phyloP scores from a whole-genome alignment of 805 yeast species.

The Myxozyma udenii region DNA sequence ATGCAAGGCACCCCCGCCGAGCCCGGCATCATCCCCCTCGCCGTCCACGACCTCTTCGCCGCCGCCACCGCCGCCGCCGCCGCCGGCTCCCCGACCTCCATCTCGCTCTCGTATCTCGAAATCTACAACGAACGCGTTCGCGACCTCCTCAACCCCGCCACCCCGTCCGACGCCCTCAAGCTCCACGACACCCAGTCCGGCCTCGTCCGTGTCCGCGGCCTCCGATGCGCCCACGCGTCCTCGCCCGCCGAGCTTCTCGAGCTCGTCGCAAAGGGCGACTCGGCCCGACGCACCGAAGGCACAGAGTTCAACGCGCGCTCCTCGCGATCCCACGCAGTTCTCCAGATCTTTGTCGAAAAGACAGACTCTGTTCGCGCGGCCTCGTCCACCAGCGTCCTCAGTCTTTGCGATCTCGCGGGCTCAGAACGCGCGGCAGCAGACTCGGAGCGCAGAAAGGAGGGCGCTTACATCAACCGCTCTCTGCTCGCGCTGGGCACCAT shows the following conservation, averaged over 20 bases:
- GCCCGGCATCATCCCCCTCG: constrained; percentile 69
- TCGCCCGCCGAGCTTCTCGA: constrained; percentile 59
- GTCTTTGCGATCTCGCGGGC: constrained; percentile 93
- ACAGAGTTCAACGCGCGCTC: constrained; percentile 87
- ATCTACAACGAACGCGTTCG: constrained; percentile 84
- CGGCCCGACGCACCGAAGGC: constrained; percentile 72
- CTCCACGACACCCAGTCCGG: constrained; percentile 80
- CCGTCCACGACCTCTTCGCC: constrained; percentile 59
- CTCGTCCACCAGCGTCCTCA: constrained; percentile 50
- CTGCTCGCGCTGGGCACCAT: constrained; percentile 86
- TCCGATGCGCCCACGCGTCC: constrained; percentile 58
- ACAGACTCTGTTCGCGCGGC: constrained; percentile 28
- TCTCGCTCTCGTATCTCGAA: constrained; percentile 73
- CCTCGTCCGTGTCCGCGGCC: constrained; percentile 64
- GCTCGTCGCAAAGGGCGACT: constrained; percentile 66
- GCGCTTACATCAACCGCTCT: constrained; percentile 88
- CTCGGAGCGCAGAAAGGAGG: constrained; percentile 84
- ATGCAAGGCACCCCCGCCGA: constrained; percentile 69
- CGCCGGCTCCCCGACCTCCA: constrained; percentile 37
- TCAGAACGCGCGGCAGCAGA: constrained; percentile 81
- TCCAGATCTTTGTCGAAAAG: constrained; percentile 59
- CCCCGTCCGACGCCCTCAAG: constrained; percentile 54
- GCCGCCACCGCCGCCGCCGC: constrained; percentile 51
- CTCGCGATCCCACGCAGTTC: constrained; percentile 88
- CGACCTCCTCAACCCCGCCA: constrained; percentile 58